phyloP scores from a whole-genome alignment of 2,329 filamentous ascomycete species.

The Fusarium liriodendri region DNA sequence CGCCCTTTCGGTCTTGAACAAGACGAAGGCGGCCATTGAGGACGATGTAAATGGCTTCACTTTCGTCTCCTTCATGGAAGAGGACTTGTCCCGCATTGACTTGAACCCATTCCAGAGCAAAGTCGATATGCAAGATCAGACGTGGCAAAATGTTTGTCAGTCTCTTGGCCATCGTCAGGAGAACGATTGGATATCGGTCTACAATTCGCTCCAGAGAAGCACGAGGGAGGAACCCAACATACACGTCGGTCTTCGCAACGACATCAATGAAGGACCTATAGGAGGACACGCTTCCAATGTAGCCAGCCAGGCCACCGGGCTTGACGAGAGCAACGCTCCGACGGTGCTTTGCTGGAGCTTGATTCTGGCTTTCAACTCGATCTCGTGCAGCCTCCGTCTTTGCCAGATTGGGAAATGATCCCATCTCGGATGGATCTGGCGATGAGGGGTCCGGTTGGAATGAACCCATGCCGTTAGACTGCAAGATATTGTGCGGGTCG shows the following conservation, averaged over 20 bases:
- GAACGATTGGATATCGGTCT: slow-evolving; percentile 89
- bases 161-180: slow-evolving; percentile 96
- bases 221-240: slow-evolving; percentile 92
- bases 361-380: slow-evolving; percentile 56
- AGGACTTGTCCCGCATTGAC: slow-evolving; percentile 95
- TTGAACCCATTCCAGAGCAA: slow-evolving; percentile 97
- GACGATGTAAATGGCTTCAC: slow-evolving; percentile 98
- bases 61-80: slow-evolving; percentile 93
- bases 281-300: slow-evolving; percentile 92
- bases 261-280: slow-evolving; percentile 98
- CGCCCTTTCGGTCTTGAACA: slow-evolving; percentile 83
- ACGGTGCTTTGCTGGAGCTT: slow-evolving; percentile 56
- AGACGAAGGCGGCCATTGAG: slow-evolving; percentile 91
- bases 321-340: slow-evolving; percentile 91
- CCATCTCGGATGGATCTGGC: slow-evolving; percentile 37
- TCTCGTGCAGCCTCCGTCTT: slow-evolving; percentile 44
- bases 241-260: slow-evolving; percentile 96
- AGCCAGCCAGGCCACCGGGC: slow-evolving; percentile 92
- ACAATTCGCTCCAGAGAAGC: slow-evolving; percentile 90
- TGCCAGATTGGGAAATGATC: slow-evolving; percentile 45
- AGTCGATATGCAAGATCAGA: slow-evolving; percentile 95
- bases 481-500: slow-evolving; percentile 48
- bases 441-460: slow-evolving; percentile 31
- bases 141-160: slow-evolving; percentile 89
- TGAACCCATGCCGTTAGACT: slow-evolving; percentile 41